Conservation (phyloP, 2,329 filamentous ascomycete species). For the Apiospora kogelbergensis region DNA sequence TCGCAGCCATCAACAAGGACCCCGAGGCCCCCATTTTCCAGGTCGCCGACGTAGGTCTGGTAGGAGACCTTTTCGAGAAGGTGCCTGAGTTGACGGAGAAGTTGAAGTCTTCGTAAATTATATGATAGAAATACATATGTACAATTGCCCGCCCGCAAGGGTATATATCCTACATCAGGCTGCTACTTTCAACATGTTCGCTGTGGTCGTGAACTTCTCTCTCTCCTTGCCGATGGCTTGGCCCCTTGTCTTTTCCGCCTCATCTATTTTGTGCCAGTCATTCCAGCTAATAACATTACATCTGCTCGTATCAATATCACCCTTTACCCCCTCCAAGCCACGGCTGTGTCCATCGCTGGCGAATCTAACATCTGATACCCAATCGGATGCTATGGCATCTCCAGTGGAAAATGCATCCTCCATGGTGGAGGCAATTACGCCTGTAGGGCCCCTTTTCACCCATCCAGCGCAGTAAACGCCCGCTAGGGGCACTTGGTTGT, state of each 20-base stretch:
- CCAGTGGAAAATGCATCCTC: conserved; percentile 88
- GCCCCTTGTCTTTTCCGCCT: conserved; percentile 70
- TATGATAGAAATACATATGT: conserved; percentile 6
- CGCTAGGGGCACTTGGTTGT: conserved; percentile 47
- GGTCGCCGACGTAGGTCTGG: conserved; percentile 91
- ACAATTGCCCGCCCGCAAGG: conserved; percentile 12
- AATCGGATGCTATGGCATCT: conserved; percentile 81
- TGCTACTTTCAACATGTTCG: conserved; percentile 58
- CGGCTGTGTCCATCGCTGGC: conserved; percentile 27
- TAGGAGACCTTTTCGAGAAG: conserved; percentile 93
- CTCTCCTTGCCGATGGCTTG: conserved; percentile 70
- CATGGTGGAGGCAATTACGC: conserved; percentile 96
- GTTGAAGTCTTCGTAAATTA: conserved; percentile 58
- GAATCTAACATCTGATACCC: conserved; percentile 49
- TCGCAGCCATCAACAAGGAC: conserved; percentile 98
- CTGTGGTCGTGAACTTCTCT: conserved; percentile 63
- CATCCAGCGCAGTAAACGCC: conserved; percentile 93
- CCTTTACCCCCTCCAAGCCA: conserved; percentile 78
- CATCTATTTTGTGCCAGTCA: conserved; percentile 83
- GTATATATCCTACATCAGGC: conserved; percentile 26
- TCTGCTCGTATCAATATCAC: conserved; percentile 55
- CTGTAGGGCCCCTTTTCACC: conserved; percentile 93
- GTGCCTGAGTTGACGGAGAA: conserved; percentile 96
- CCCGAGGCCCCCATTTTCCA: conserved; percentile 97
- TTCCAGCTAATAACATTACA: conserved; percentile 73